These are phyloP conservation scores for Emydomyces testavorans DNA, from an alignment of 2,329 filamentous ascomycete species.

Conservation along the genomic window DNA sequence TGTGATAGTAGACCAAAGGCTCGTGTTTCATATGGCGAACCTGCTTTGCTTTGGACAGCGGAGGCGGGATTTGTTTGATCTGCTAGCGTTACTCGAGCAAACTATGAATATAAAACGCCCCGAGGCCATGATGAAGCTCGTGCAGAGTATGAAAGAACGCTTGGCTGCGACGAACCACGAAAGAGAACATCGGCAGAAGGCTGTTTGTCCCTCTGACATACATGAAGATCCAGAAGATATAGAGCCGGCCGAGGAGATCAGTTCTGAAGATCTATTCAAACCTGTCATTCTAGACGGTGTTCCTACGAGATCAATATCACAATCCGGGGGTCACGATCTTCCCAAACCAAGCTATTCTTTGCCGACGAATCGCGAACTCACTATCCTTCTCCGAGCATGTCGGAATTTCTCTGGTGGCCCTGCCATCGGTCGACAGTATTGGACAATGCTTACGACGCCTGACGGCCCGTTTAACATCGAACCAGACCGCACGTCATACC, in stretches of 20 bases:
- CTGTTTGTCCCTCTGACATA: neutral
- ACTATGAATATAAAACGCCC: constrained; percentile 58
- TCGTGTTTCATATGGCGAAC: constrained; percentile 72
- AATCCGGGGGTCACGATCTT: neutral
- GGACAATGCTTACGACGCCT: constrained; percentile 55
- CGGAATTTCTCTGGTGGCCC: constrained; percentile 42
- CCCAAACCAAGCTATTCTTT: constrained; percentile 29
- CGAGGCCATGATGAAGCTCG: constrained; percentile 13
- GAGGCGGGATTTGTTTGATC: constrained; percentile 54
- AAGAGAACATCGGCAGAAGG: neutral
- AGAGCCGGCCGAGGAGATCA: constrained; percentile 5
- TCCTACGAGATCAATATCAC: constrained; percentile 1
- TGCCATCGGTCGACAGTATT: constrained; percentile 60
- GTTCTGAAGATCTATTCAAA: constrained; percentile 25
- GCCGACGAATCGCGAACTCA: constrained; percentile 50
- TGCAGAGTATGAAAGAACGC: neutral
- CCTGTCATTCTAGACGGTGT: constrained; percentile 19
- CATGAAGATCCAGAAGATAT: constrained; percentile 23
- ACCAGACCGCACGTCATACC: constrained; percentile 62
- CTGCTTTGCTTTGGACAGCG: constrained; percentile 55
- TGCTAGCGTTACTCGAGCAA: constrained; percentile 67
- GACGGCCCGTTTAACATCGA: constrained; percentile 42
- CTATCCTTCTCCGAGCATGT: constrained; percentile 56
- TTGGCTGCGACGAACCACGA: neutral
- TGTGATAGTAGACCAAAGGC: constrained; percentile 60